Percentiles rank a stretch among this genome's conserved stretches.
Evolutionary conservation across 2,329 filamentous ascomycete species (phyloP).

Genomic region (Clarireedia homoeocarpa): DNA sequence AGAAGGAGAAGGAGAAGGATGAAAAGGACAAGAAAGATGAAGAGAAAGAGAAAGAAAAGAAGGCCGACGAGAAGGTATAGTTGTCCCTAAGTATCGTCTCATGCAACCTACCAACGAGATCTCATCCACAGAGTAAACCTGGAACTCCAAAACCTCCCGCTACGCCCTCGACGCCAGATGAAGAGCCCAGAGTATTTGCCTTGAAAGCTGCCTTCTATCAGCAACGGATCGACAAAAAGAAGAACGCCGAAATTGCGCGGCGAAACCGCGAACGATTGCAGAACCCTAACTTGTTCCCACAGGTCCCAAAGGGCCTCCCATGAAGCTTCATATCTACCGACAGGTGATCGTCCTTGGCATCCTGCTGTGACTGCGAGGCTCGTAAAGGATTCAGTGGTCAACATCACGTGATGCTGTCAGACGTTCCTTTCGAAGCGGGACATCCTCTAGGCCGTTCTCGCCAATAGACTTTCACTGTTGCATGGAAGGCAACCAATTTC

Average conservation of each 20-base stretch:
- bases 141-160: conserved; percentile 11
- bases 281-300: conserved; percentile 75
- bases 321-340: conserved; percentile 9
- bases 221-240: conserved; percentile 71
- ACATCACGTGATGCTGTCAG: not conserved
- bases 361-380: not conserved
- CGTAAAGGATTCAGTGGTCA: not conserved
- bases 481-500: not conserved
- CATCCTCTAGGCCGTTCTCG: not conserved
- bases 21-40: conserved; percentile 34
- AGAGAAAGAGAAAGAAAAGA: conserved; percentile 36
- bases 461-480: not conserved
- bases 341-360: not conserved
- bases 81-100: conserved; percentile 8
- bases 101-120: not conserved
- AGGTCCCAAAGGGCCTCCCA: conserved; percentile 61
- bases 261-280: conserved; percentile 73
- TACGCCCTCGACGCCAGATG: conserved; percentile 23
- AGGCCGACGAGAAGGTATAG: conserved; percentile 33
- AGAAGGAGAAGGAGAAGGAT: conserved; percentile 36
- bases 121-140: conserved; percentile 19
- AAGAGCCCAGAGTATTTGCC: conserved; percentile 73
- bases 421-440: not conserved
- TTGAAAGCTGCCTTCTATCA: conserved; percentile 85
- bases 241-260: conserved; percentile 70